A percentile compares a stretch with the other conserved stretches of the same genome.
Conservation (phyloP, 352 stramenopile genomes). For the Thalassiosira livingstoniorum region DNA sequence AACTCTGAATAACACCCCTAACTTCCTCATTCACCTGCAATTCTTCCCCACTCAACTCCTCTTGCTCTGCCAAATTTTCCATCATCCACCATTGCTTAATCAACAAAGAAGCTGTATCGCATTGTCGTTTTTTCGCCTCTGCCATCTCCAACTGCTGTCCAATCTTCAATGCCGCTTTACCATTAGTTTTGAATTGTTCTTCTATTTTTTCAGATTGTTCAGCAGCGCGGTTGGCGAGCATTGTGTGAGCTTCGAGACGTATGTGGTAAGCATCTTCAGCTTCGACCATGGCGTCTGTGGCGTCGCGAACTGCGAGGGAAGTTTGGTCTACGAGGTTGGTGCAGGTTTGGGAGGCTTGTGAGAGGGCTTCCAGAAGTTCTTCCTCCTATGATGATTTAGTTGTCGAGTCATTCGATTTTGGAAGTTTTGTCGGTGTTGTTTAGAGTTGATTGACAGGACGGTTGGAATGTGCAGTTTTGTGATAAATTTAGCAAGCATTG, state of each 20-base stretch:
- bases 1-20: constrained; percentile 59
- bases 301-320: constrained; percentile 62
- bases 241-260: constrained; percentile 73
- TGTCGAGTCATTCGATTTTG: no score
- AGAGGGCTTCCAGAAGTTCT: constrained; percentile 72
- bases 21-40: constrained; percentile 79
- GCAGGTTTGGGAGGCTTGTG: constrained; percentile 70
- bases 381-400: constrained; percentile 52
- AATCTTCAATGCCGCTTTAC: constrained; percentile 76
- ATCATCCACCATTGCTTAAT: constrained; percentile 84
- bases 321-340: constrained; percentile 68
- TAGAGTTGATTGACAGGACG: not conserved
- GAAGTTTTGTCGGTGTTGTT: not conserved
- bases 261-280: constrained; percentile 76
- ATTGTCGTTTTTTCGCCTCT: constrained; percentile 78
- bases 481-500: no score
- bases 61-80: constrained; percentile 80
- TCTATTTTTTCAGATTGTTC: constrained; percentile 73
- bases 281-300: constrained; percentile 62
- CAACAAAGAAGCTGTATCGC: constrained; percentile 73
- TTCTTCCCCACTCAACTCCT: constrained; percentile 65
- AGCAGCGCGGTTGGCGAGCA: constrained; percentile 70
- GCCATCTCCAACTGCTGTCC: constrained; percentile 80
- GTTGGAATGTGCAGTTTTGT: not conserved
- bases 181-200: constrained; percentile 78